Conservation (phyloP, 495 filamentous ascomycete genomes). For the Chaetomium fimeti region DNA sequence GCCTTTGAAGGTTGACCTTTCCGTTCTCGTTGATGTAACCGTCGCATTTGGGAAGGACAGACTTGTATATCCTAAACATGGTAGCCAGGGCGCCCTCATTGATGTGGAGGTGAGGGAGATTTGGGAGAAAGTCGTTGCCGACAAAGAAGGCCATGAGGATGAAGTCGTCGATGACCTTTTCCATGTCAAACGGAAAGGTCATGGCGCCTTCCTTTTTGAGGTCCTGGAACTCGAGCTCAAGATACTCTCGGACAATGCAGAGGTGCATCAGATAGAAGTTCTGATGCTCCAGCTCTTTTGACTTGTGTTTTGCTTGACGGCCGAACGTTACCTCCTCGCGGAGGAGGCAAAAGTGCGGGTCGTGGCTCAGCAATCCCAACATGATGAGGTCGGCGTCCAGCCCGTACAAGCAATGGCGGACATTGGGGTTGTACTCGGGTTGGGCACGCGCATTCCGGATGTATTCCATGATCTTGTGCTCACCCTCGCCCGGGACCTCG, state of each 20-base stretch:
- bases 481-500: conserved; percentile 98
- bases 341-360: conserved; percentile 96
- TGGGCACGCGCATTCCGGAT: conserved; percentile 96
- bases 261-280: conserved; percentile 98
- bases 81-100: conserved; percentile 94
- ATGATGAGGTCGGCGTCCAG: conserved; percentile 98
- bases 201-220: conserved; percentile 74
- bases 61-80: conserved; percentile 97
- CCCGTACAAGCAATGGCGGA: conserved; percentile 95
- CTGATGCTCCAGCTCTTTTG: conserved; percentile 95
- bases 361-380: conserved; percentile 93
- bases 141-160: conserved; percentile 99
- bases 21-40: conserved; percentile 97
- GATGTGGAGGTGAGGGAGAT: conserved; percentile 94
- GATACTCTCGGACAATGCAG: conserved; percentile 93
- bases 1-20: conserved; percentile 77
- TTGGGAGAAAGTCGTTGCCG: conserved; percentile 98
- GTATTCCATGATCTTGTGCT: conserved; percentile 99
- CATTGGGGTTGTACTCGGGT: conserved; percentile 88
- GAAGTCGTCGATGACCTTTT: conserved; percentile 97
- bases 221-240: conserved; percentile 96
- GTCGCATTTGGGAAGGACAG: conserved; percentile 78
- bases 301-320: conserved; percentile 75
- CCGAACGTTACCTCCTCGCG: conserved; percentile 98
- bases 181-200: conserved; percentile 84